Percentiles rank a stretch among this genome's conserved stretches.
Conservation (phyloP, 768 basidiomycete species). For the Mrakia hoshinonis region DNA sequence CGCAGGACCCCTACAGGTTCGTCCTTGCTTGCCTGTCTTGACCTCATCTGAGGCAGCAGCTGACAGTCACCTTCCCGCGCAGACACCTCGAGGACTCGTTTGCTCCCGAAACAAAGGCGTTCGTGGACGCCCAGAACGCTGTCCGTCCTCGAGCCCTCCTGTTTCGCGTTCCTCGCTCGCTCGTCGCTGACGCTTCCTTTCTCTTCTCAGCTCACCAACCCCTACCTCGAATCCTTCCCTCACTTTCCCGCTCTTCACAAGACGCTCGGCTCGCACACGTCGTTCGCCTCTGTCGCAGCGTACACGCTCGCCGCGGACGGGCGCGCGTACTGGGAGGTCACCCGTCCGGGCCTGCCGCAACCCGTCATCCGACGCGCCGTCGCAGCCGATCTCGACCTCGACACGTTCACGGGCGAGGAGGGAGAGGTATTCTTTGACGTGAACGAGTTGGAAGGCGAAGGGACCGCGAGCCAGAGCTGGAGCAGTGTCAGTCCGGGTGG, state of each 20-base stretch:
- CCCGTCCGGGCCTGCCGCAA: neutral
- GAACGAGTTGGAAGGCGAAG: conserved; percentile 17
- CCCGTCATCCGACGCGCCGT: conserved; percentile 4
- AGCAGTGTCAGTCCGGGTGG: neutral
- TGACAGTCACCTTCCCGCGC: neutral
- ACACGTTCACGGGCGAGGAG: neutral
- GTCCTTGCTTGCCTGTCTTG: neutral
- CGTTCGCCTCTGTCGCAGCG: neutral
- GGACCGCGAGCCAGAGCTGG: conserved; percentile 8
- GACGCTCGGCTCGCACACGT: conserved; percentile 9
- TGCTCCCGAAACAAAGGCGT: conserved; percentile 17
- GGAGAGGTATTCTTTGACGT: conserved; percentile 28
- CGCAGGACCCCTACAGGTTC: conserved; percentile 13
- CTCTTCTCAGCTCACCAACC: neutral
- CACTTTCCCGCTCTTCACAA: neutral
- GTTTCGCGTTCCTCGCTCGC: neutral
- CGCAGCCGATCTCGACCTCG: neutral
- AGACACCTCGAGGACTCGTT: conserved; percentile 28
- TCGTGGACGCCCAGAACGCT: conserved; percentile 22
- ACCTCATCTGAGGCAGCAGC: neutral
- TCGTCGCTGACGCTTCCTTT: neutral
- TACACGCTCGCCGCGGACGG: neutral
- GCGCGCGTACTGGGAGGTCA: conserved; percentile 19
- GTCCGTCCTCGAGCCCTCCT: conserved; percentile 9
- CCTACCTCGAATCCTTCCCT: neutral